These are phyloP conservation scores for Eleusine indica DNA, from an alignment of 176 grass and related monocot species.

Conservation along the genomic window DNA sequence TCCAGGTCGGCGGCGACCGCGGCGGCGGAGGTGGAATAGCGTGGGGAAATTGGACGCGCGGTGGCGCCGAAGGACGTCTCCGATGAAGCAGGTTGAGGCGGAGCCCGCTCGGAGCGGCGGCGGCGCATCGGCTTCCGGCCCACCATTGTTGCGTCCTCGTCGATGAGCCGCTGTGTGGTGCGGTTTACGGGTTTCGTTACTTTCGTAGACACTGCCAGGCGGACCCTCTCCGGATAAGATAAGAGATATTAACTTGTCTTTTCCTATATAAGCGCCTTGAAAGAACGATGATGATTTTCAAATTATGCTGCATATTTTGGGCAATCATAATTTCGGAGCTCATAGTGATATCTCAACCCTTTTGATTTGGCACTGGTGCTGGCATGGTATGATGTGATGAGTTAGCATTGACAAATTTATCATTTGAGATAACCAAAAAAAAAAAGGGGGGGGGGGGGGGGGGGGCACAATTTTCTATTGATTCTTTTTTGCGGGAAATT, in stretches of 20 bases:
- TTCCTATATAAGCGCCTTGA: too few relatives aligned
- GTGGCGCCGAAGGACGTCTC: constrained; percentile 44
- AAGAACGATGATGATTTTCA: too few relatives aligned
- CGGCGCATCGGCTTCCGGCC: constrained; percentile 58
- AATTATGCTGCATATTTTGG: too few relatives aligned
- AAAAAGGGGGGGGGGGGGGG: too few relatives aligned
- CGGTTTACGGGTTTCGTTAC: neutral
- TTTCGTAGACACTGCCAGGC: constrained; percentile 1
- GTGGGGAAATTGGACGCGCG: constrained; percentile 38
- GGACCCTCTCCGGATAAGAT: constrained; percentile 20
- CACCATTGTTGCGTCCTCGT: constrained; percentile 41
- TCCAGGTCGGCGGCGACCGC: constrained; percentile 40
- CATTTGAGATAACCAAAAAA: too few relatives aligned
- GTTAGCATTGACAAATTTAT: too few relatives aligned
- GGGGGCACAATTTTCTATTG: neutral
- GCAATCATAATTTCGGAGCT: too few relatives aligned
- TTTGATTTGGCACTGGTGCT: too few relatives aligned
- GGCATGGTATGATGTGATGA: too few relatives aligned
- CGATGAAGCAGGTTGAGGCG: neutral
- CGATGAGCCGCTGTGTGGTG: constrained; percentile 11
- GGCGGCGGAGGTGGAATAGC: constrained; percentile 45
- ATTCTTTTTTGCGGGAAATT: neutral
- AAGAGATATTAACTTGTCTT: neutral
- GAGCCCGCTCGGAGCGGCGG: constrained; percentile 29
- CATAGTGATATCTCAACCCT: too few relatives aligned